Conservation (phyloP, 192 early-diverging fungal genomes). For the Entomortierella parvispora region DNA sequence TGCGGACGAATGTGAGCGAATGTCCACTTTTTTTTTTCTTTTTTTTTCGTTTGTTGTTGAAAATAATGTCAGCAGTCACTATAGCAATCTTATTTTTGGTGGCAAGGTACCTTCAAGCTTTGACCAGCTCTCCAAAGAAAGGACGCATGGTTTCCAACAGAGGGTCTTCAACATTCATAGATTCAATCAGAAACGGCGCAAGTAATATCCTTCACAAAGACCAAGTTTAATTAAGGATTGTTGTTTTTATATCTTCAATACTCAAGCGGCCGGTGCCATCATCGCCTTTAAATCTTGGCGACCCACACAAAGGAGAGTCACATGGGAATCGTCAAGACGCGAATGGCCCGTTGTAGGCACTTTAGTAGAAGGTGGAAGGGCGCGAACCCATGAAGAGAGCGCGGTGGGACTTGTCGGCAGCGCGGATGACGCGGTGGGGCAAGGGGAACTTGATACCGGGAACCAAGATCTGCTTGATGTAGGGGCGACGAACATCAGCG, state of each 20-base stretch:
- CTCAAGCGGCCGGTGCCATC: conserved; percentile 4
- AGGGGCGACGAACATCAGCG: conserved; percentile 89
- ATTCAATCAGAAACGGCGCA: too few relatives aligned
- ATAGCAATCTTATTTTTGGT: too few relatives aligned
- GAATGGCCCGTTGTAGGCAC: conserved; percentile 4
- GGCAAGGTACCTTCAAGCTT: too few relatives aligned
- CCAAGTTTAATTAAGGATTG: conserved; percentile 1
- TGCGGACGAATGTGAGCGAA: conserved; percentile 41
- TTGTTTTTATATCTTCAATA: background rate
- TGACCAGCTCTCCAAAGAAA: too few relatives aligned
- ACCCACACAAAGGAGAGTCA: background rate
- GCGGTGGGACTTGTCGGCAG: conserved; percentile 83
- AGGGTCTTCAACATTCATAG: too few relatives aligned
- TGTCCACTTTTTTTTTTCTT: conserved; percentile 34
- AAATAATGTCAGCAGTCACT: too few relatives aligned
- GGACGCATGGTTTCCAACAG: too few relatives aligned
- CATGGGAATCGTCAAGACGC: background rate
- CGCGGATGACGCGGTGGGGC: conserved; percentile 93
- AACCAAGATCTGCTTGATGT: conserved; percentile 96
- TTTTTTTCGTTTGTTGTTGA: conserved; percentile 14
- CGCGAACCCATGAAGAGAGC: conserved; percentile 90
- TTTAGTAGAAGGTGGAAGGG: conserved; percentile 92
- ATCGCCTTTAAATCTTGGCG: background rate
- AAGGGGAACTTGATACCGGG: conserved; percentile 96
- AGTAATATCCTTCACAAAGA: conserved; percentile 3